Percentiles rank a stretch among this genome's conserved stretches.
phyloP scores from a whole-genome alignment of 2,329 filamentous ascomycete species.

The Phialophora verrucosa region DNA sequence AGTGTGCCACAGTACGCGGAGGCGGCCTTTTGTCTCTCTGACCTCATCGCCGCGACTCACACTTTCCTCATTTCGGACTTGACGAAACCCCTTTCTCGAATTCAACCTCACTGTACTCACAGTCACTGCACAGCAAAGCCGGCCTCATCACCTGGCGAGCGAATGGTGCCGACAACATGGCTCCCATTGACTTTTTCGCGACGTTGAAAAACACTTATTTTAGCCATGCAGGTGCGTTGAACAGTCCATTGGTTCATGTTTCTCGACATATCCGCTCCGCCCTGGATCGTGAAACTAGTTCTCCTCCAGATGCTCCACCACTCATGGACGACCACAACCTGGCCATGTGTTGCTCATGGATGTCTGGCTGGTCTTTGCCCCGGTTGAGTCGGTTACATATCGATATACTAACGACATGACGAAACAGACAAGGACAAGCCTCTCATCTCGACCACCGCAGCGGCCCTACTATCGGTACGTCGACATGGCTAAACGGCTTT shows the following conservation, averaged over 20 bases:
- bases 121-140: background rate
- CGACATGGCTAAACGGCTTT: background rate
- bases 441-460: conserved; percentile 46
- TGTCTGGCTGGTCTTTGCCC: conserved; percentile 6
- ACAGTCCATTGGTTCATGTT: conserved; percentile 29
- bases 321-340: background rate
- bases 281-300: conserved; percentile 31
- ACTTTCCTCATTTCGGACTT: background rate
- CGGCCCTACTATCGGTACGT: conserved; percentile 49
- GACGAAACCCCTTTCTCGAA: background rate
- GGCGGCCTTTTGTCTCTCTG: background rate
- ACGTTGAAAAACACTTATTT: conserved; percentile 34
- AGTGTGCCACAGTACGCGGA: background rate
- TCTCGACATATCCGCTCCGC: conserved; percentile 8
- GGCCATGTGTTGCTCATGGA: conserved; percentile 9
- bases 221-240: conserved; percentile 34
- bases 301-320: conserved; percentile 17
- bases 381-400: conserved; percentile 24
- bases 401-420: conserved; percentile 28
- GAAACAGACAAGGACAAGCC: conserved; percentile 45
- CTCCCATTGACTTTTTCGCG: conserved; percentile 27
- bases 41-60: background rate
- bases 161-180: conserved; percentile 22
- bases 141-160: background rate
- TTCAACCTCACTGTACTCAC: conserved; percentile 5